Percentiles rank a stretch among this genome's conserved stretches.
Evolutionary conservation across 805 yeast genomes (phyloP).

Genomic region (Yarrowia hollandica): DNA sequence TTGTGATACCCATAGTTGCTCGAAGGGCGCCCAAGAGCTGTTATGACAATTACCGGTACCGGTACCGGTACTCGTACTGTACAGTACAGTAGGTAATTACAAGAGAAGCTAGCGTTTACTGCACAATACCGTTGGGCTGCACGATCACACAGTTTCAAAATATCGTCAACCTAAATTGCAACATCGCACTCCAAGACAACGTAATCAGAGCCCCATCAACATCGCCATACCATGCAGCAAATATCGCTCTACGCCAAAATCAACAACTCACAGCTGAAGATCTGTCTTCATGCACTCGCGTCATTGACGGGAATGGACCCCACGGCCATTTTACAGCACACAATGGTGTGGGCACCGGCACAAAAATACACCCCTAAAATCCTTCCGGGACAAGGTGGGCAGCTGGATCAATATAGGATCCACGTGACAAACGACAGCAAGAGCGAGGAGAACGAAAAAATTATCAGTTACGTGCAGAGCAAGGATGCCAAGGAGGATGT

Average conservation of each 20-base stretch:
- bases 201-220: neutral
- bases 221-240: slow-evolving; percentile 44
- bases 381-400: slow-evolving; percentile 41
- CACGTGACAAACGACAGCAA: slow-evolving; percentile 29
- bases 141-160: too few relatives aligned
- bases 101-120: too few relatives aligned
- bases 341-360: slow-evolving; percentile 41
- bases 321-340: slow-evolving; percentile 35
- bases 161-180: slow-evolving; percentile 8
- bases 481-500: neutral
- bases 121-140: too few relatives aligned
- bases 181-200: neutral
- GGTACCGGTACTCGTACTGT: too few relatives aligned
- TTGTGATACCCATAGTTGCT: too few relatives aligned
- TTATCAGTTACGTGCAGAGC: slow-evolving; percentile 16
- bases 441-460: slow-evolving; percentile 4
- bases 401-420: slow-evolving; percentile 42
- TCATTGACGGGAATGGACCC: slow-evolving; percentile 45
- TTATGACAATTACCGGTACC: too few relatives aligned
- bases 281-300: slow-evolving; percentile 40
- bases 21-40: too few relatives aligned
- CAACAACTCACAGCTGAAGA: slow-evolving; percentile 39
- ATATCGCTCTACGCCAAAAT: slow-evolving; percentile 41
- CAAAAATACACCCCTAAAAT: slow-evolving; percentile 37
- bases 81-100: too few relatives aligned